These are phyloP conservation scores for Melaleuca alternifolia DNA, from an alignment of 345 rosid species.

Conservation along the genomic window DNA sequence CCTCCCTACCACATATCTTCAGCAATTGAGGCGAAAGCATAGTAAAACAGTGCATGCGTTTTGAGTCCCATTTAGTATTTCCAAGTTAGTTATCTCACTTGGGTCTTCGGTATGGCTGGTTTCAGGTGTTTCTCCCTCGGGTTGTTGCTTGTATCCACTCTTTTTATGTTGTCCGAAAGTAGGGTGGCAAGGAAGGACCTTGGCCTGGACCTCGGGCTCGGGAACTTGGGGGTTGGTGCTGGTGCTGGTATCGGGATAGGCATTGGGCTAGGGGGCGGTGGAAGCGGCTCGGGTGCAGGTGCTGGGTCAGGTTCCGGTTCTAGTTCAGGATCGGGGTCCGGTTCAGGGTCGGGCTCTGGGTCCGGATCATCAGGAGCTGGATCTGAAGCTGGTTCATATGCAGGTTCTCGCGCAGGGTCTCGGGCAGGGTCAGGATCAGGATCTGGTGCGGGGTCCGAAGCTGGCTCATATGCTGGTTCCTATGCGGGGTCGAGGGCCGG, in stretches of 20 bases:
- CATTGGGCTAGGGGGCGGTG: conserved; percentile 17
- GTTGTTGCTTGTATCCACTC: neutral
- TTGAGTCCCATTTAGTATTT: neutral
- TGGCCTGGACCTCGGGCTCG: conserved; percentile 36
- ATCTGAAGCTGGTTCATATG: conserved; percentile 60
- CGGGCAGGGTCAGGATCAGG: conserved; percentile 30
- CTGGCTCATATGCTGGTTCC: conserved; percentile 70
- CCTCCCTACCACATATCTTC: neutral
- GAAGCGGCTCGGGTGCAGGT: conserved; percentile 12
- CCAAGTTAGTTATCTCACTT: neutral
- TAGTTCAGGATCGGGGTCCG: conserved; percentile 49
- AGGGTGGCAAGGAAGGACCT: conserved; percentile 41
- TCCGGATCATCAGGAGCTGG: conserved; percentile 46
- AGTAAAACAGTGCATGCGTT: neutral
- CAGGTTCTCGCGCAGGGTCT: conserved; percentile 48
- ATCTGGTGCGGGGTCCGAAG: conserved; percentile 51
- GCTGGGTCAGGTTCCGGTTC: conserved; percentile 14
- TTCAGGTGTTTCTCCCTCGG: conserved; percentile 4
- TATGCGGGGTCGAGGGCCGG: conserved; percentile 60
- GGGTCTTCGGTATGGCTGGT: conserved; percentile 1
- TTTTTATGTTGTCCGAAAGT: conserved; percentile 17
- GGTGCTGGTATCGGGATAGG: conserved; percentile 34
- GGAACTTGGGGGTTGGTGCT: conserved; percentile 21
- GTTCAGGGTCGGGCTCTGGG: conserved; percentile 54
- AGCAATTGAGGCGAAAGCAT: neutral